Conservation (phyloP, 441 rosid genomes). For the Bruguiera hainesii region DNA sequence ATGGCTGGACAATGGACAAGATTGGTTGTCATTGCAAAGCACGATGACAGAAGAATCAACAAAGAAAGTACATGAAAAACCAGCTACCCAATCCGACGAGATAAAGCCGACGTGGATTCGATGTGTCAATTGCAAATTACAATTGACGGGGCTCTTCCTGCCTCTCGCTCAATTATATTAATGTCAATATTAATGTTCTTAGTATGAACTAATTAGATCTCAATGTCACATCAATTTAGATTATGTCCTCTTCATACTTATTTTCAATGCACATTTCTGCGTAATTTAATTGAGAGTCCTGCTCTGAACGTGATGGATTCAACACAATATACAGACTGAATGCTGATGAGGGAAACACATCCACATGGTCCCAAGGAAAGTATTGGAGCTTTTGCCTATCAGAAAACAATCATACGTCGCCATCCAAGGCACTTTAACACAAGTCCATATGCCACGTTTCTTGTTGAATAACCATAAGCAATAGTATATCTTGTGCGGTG, state of each 20-base stretch:
- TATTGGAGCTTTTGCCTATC: not conserved
- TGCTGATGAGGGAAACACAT: constrained; percentile 4
- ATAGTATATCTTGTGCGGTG: not conserved
- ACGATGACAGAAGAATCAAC: not conserved
- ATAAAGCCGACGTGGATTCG: not conserved
- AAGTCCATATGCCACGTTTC: constrained; percentile 1
- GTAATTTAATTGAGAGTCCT: not conserved
- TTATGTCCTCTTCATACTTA: too few species aligned
- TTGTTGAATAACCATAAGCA: constrained; percentile 1
- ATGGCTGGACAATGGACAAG: constrained; percentile 1
- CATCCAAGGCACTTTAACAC: constrained; percentile 12
- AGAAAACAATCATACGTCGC: constrained; percentile 5
- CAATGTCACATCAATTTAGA: too few species aligned
- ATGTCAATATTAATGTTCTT: too few species aligned
- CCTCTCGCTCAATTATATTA: too few species aligned
- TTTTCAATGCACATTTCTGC: not conserved
- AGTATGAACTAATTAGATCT: too few species aligned
- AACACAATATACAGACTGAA: not conserved
- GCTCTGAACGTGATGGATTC: too few species aligned
- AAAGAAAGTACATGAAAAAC: not conserved
- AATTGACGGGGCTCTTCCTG: not conserved
- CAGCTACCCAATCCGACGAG: not conserved
- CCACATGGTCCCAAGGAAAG: not conserved
- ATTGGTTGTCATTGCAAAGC: constrained; percentile 15
- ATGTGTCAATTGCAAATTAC: not conserved